Percentiles rank a stretch among this genome's conserved stretches.
phyloP scores from a whole-genome alignment of 768 basidiomycete genomes.

The Kwoniella pini region DNA sequence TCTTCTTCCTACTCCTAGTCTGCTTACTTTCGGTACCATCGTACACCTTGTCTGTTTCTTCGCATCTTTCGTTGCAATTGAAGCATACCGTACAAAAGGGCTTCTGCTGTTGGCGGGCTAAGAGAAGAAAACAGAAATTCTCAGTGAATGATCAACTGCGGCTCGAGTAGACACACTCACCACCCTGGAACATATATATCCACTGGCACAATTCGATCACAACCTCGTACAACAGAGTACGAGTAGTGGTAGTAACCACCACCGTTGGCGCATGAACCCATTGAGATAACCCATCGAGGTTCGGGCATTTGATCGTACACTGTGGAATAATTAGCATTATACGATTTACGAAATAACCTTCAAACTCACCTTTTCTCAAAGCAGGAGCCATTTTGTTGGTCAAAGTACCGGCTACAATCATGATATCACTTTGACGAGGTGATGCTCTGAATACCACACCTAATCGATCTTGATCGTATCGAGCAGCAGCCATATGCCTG shows the following conservation, averaged over 20 bases:
- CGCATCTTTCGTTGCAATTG: conserved; percentile 97
- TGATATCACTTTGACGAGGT: conserved; percentile 94
- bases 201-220: conserved; percentile 97
- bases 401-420: conserved; percentile 98
- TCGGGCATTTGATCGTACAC: conserved; percentile 84
- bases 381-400: conserved; percentile 99
- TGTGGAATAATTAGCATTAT: background rate
- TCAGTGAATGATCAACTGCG: conserved; percentile 1
- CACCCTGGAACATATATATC: conserved; percentile 98
- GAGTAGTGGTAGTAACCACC: conserved; percentile 86
- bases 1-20: background rate
- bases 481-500: conserved; percentile 99
- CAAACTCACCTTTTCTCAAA: conserved; percentile 69
- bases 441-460: conserved; percentile 99
- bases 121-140: background rate
- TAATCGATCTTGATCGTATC: conserved; percentile 96
- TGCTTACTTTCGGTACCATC: conserved; percentile 66
- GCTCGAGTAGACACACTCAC: conserved; percentile 56
- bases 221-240: conserved; percentile 97
- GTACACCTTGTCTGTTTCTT: conserved; percentile 76
- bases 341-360: background rate
- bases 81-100: conserved; percentile 83
- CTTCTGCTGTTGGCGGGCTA: conserved; percentile 70
- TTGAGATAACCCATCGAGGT: conserved; percentile 98
- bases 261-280: conserved; percentile 99